Evolutionary conservation across 106 monocot genomes (phyloP).

Genomic region (Amphibolis antarctica): DNA sequence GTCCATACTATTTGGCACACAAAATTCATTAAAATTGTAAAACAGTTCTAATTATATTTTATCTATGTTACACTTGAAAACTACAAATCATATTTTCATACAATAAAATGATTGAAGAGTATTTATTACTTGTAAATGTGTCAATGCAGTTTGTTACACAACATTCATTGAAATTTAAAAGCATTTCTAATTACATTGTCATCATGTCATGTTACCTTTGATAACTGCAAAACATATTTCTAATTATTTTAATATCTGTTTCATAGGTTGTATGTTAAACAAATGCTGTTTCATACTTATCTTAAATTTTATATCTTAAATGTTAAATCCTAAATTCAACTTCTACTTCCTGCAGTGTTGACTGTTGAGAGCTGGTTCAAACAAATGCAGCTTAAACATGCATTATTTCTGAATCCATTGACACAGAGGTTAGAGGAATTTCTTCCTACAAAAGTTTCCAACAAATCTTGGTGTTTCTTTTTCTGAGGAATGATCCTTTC

Average conservation of each 20-base stretch:
- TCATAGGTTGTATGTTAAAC: not conserved
- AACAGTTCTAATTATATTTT: not conserved
- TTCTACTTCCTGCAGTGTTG: not conserved
- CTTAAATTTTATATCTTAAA: not conserved
- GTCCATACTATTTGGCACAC: not conserved
- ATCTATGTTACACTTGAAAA: not conserved
- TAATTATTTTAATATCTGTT: no score
- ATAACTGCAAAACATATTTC: no score
- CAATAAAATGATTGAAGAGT: no score
- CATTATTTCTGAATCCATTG: conserved; percentile 76
- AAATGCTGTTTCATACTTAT: no score
- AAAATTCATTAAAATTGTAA: not conserved
- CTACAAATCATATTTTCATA: no score
- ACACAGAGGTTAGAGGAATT: conserved; percentile 83
- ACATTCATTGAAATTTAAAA: no score
- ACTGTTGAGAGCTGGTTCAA: conserved; percentile 19
- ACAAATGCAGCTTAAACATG: no score
- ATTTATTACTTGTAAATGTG: no score
- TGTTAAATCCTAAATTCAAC: not conserved
- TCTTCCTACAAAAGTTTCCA: conserved; percentile 27
- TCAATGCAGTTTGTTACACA: no score
- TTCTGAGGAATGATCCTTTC: conserved; percentile 58
- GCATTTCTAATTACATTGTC: no score
- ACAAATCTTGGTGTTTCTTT: conserved; percentile 28
- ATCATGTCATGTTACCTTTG: no score